Percentiles rank a stretch among this genome's conserved stretches.
phyloP scores from a whole-genome alignment of 139 green algal species.

The Auxenochlorella pyrenoidosa region DNA sequence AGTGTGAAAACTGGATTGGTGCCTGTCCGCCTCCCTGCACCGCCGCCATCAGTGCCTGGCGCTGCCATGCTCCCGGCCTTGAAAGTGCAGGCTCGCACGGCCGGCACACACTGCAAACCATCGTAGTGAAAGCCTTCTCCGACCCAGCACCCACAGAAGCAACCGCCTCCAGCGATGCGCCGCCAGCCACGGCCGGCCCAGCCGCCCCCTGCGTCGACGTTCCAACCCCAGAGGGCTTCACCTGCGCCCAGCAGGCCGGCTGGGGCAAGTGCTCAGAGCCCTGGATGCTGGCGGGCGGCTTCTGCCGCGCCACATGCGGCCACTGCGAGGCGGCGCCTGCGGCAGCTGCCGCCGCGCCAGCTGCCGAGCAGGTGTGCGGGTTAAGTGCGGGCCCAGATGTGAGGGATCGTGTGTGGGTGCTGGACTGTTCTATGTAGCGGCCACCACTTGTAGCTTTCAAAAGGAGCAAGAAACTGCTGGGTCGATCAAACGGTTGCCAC shows the following conservation, averaged over 20 bases:
- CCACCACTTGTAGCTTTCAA: too few relatives aligned
- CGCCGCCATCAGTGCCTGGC: not conserved
- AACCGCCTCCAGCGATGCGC: not conserved
- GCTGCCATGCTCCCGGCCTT: not conserved
- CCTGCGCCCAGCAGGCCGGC: conserved; percentile 12
- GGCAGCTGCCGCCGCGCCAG: not conserved
- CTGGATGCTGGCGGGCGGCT: conserved; percentile 8
- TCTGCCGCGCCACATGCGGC: conserved; percentile 26
- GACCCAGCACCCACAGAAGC: not conserved
- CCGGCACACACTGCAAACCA: too few relatives aligned
- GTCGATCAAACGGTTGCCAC: too few relatives aligned
- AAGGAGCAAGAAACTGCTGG: too few relatives aligned
- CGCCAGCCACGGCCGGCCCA: not conserved
- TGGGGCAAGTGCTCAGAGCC: conserved; percentile 24
- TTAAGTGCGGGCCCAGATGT: not conserved
- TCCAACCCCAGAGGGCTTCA: conserved; percentile 13
- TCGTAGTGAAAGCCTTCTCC: not conserved
- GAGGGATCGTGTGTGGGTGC: not conserved
- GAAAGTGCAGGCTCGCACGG: not conserved
- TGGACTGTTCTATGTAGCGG: not conserved
- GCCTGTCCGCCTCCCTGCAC: not conserved
- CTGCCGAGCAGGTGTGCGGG: not conserved
- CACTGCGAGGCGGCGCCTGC: not conserved
- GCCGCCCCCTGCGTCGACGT: not conserved
- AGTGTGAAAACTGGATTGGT: not conserved